Evolutionary conservation across 257 asterid genomes (phyloP).

Genomic region (Anisodus acutangulus): DNA sequence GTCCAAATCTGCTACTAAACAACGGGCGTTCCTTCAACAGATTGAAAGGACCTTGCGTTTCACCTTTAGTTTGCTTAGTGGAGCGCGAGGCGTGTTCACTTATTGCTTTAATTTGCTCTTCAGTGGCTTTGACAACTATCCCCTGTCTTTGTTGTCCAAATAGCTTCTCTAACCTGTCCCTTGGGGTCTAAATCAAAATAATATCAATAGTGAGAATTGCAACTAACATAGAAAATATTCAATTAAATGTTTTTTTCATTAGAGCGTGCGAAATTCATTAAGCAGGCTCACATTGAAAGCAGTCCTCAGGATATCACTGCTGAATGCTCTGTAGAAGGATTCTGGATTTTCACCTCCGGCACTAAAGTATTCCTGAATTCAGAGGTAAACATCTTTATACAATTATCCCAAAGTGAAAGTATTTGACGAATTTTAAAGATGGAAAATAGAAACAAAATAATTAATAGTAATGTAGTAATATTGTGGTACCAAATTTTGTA

Average conservation of each 20-base stretch:
- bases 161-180: slow-evolving; percentile 39
- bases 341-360: slow-evolving; percentile 52
- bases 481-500: neutral
- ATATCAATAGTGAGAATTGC: neutral
- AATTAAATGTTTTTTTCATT: neutral
- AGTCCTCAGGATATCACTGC: slow-evolving; percentile 52
- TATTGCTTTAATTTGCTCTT: slow-evolving; percentile 50
- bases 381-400: too few relatives aligned
- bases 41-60: slow-evolving; percentile 44
- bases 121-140: slow-evolving; percentile 40
- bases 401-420: too few relatives aligned
- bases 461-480: neutral
- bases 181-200: slow-evolving; percentile 33
- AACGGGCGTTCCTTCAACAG: slow-evolving; percentile 37
- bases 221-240: neutral
- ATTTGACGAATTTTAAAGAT: too few relatives aligned
- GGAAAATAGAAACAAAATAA: neutral
- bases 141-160: slow-evolving; percentile 48
- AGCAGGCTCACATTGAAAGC: slow-evolving; percentile 52
- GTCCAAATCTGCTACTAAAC: slow-evolving; percentile 40
- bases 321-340: slow-evolving; percentile 52
- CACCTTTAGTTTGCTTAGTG: slow-evolving; percentile 25
- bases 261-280: neutral
- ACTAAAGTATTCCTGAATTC: slow-evolving; percentile 47
- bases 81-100: slow-evolving; percentile 37